These are phyloP conservation scores for Capsaspora owczarzaki DNA, from an alignment of 78 protist genomes.

Conservation along the genomic window DNA sequence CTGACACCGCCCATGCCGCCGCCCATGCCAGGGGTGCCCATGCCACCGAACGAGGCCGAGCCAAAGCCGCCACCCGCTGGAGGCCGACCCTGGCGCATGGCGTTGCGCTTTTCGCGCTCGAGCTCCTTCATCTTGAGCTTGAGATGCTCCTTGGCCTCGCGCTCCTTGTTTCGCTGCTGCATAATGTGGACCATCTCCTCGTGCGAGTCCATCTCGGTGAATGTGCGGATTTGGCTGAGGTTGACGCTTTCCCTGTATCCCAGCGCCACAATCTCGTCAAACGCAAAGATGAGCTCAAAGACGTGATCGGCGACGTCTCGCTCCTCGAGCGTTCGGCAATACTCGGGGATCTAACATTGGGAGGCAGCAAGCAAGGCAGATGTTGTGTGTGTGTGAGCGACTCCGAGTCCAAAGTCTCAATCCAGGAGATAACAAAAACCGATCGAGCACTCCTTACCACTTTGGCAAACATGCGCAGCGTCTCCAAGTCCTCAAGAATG, in stretches of 20 bases:
- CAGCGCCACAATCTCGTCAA: slow-evolving; percentile 79
- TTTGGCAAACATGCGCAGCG: slow-evolving; percentile 71
- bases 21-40: neutral
- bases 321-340: slow-evolving; percentile 45
- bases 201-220: slow-evolving; percentile 78
- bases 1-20: neutral
- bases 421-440: neutral
- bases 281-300: slow-evolving; percentile 82
- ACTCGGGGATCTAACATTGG: slow-evolving; percentile 34
- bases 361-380: neutral
- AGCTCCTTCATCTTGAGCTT: slow-evolving; percentile 36
- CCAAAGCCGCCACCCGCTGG: neutral
- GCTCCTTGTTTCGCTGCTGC: slow-evolving; percentile 38
- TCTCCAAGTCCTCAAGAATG: slow-evolving; percentile 90
- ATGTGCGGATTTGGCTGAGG: slow-evolving; percentile 57
- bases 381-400: neutral
- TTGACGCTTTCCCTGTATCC: slow-evolving; percentile 67
- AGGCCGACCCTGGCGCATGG: neutral
- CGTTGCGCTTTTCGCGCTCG: neutral
- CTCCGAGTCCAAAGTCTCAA: neutral
- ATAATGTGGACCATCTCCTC: slow-evolving; percentile 73
- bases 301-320: slow-evolving; percentile 43
- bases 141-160: slow-evolving; percentile 47
- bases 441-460: slow-evolving; percentile 31
- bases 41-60: too few relatives aligned